Percentiles rank a stretch among this genome's conserved stretches.
These are phyloP conservation scores for Candida manassasensis DNA, from an alignment of 805 yeast genomes.

Conservation along the genomic window DNA sequence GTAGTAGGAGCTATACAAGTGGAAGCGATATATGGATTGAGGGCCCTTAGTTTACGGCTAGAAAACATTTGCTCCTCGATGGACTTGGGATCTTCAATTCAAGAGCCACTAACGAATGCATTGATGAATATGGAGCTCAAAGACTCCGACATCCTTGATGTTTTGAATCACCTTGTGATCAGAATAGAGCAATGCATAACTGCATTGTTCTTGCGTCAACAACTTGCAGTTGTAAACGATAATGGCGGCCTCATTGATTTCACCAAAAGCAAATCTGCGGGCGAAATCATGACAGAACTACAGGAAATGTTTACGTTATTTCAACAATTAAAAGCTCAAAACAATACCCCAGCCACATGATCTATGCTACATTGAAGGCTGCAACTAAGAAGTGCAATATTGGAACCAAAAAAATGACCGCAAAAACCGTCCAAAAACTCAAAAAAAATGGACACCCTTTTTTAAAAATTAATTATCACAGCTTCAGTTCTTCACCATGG, in stretches of 20 bases:
- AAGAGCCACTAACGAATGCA: constrained; percentile 24
- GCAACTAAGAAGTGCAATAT: too few relatives aligned
- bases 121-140: constrained; percentile 14
- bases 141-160: constrained; percentile 43
- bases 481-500: too few relatives aligned
- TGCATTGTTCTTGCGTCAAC: constrained; percentile 30
- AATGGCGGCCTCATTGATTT: constrained; percentile 19
- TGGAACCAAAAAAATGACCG: too few relatives aligned
- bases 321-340: not conserved
- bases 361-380: too few relatives aligned
- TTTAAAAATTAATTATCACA: too few relatives aligned
- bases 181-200: constrained; percentile 60
- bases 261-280: constrained; percentile 14
- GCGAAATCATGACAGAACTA: constrained; percentile 24
- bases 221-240: constrained; percentile 19
- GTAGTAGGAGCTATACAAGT: constrained; percentile 37
- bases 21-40: constrained; percentile 46
- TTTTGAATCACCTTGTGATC: constrained; percentile 62
- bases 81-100: constrained; percentile 35
- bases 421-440: too few relatives aligned
- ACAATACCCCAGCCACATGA: too few relatives aligned
- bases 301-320: constrained; percentile 5
- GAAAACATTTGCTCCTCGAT: constrained; percentile 54
- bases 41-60: constrained; percentile 51
- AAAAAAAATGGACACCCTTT: too few relatives aligned